phyloP scores from a whole-genome alignment of 2,329 filamentous ascomycete species.

The Thelonectria olida region DNA sequence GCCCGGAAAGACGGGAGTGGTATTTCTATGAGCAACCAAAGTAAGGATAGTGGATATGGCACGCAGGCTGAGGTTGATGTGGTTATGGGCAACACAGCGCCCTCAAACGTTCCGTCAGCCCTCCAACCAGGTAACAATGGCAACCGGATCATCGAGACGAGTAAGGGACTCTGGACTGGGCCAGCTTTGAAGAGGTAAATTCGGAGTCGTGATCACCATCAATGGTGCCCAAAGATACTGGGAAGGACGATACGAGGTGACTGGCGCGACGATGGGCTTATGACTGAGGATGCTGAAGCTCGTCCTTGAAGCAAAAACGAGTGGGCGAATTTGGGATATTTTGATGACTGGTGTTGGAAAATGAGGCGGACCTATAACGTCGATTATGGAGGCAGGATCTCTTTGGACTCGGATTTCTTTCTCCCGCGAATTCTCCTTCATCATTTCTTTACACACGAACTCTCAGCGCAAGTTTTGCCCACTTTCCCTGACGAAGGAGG shows the following conservation, averaged over 20 bases:
- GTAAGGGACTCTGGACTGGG: slow-evolving; percentile 68
- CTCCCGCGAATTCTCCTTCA: not conserved
- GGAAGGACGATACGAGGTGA: too few species aligned
- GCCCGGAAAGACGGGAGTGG: slow-evolving; percentile 56
- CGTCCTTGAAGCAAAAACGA: not conserved
- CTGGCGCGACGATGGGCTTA: not conserved
- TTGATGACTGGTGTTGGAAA: not conserved
- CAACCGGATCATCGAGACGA: slow-evolving; percentile 70
- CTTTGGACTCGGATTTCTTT: slow-evolving; percentile 3
- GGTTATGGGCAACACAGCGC: slow-evolving; percentile 57
- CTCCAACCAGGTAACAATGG: slow-evolving; percentile 64
- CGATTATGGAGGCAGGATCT: slow-evolving; percentile 11
- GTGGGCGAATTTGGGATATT: slow-evolving; percentile 8
- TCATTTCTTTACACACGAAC: not conserved
- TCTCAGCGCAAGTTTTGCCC: not conserved
- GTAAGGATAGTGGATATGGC: slow-evolving; percentile 60
- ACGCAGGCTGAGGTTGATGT: slow-evolving; percentile 51
- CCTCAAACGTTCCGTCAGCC: slow-evolving; percentile 54
- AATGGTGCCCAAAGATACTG: not conserved
- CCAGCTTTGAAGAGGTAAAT: slow-evolving; percentile 40
- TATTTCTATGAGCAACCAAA: slow-evolving; percentile 46
- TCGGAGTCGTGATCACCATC: not conserved
- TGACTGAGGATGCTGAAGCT: slow-evolving; percentile 7
- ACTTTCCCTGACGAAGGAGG: not conserved
- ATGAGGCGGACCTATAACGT: not conserved